Percentiles rank a stretch among this genome's conserved stretches.
Conservation (phyloP, 1,284 basidiomycete species). For the Sporisorium sorghi region DNA sequence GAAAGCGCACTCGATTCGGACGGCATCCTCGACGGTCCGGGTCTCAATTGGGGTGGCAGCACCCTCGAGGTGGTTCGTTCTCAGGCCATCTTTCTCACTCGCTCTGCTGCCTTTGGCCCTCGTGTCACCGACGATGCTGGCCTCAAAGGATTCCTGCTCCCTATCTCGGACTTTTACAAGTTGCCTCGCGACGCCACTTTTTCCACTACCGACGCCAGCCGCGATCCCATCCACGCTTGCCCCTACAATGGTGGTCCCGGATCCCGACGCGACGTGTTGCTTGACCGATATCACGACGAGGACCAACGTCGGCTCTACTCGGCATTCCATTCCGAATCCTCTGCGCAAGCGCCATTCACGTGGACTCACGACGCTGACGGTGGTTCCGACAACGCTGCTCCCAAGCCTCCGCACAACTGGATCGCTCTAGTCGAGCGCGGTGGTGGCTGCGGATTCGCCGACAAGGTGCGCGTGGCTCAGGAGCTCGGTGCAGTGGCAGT, state of each 20-base stretch:
- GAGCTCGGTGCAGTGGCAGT: constrained; percentile 65
- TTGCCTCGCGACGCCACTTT: constrained; percentile 26
- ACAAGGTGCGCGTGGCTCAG: constrained; percentile 66
- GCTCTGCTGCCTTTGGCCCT: constrained; percentile 66
- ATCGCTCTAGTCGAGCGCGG: constrained; percentile 66
- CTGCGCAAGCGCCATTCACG: constrained; percentile 25
- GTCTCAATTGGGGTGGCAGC: constrained; percentile 59
- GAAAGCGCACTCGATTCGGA: constrained; percentile 26
- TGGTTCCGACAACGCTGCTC: neutral
- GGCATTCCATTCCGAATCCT: constrained; percentile 11
- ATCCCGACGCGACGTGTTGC: constrained; percentile 18
- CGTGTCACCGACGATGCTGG: constrained; percentile 54
- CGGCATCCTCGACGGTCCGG: constrained; percentile 42
- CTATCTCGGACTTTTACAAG: constrained; percentile 60
- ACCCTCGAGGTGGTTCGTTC: constrained; percentile 60
- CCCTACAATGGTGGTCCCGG: constrained; percentile 57
- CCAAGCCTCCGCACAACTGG: constrained; percentile 61
- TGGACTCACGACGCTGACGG: constrained; percentile 22
- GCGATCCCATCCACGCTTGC: constrained; percentile 45
- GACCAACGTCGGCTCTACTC: constrained; percentile 48
- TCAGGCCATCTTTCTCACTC: constrained; percentile 62
- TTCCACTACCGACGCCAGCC: constrained; percentile 22
- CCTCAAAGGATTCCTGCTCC: constrained; percentile 54
- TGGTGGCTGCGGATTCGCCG: constrained; percentile 62
- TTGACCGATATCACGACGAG: constrained; percentile 33